Evolutionary conservation across 352 stramenopile genomes (phyloP).

Genomic region (Plasmopara muralis): DNA sequence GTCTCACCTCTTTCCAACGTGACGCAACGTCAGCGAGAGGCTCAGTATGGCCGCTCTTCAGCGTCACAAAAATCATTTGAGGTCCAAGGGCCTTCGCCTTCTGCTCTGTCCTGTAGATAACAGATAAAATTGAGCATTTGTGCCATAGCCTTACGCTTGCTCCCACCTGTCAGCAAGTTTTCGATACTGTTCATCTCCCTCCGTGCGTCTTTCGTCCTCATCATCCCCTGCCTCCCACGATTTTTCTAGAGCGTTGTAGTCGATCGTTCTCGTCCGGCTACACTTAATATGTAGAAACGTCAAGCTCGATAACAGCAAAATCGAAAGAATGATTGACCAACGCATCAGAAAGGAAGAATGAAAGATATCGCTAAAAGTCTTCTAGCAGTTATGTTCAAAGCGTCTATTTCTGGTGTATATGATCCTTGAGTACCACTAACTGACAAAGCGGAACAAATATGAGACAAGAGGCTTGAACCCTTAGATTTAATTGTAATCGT

Average conservation of each 20-base stretch:
- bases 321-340: conserved; percentile 4
- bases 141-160: background rate
- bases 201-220: conserved; percentile 33
- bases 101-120: conserved; percentile 20
- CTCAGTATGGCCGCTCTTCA: conserved; percentile 23
- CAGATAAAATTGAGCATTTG: conserved; percentile 1
- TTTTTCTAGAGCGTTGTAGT: conserved; percentile 61
- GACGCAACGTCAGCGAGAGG: conserved; percentile 38
- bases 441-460: too few relatives aligned
- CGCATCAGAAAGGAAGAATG: conserved; percentile 4
- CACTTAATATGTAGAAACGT: background rate
- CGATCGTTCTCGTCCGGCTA: conserved; percentile 25
- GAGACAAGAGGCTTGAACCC: too few relatives aligned
- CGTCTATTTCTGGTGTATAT: conserved; percentile 14
- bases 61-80: conserved; percentile 77
- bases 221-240: conserved; percentile 54
- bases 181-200: conserved; percentile 48
- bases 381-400: conserved; percentile 4
- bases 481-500: too few relatives aligned
- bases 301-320: conserved; percentile 6
- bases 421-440: background rate
- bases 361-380: background rate
- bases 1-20: conserved; percentile 63
- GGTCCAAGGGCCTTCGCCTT: conserved; percentile 51
- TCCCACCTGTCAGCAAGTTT: conserved; percentile 34